Conservation (phyloP, 2,329 filamentous ascomycete species). For the Xylaria polymorpha region DNA sequence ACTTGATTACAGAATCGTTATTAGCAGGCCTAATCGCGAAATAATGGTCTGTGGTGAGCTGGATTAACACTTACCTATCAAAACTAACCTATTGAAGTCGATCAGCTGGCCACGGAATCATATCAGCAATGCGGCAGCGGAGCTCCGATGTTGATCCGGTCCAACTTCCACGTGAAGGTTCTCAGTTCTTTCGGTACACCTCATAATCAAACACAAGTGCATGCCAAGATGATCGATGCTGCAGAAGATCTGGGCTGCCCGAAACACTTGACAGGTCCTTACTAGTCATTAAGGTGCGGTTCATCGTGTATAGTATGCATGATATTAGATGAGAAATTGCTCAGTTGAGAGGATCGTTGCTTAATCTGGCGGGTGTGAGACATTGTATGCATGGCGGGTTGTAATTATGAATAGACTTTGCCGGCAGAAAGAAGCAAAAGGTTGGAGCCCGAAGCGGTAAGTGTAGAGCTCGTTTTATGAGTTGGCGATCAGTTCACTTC, state of each 20-base stretch:
- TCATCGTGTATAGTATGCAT: no score
- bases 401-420: neutral
- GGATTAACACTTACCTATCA: neutral
- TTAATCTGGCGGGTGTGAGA: neutral
- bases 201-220: neutral
- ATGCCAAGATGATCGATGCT: slow-evolving; percentile 1
- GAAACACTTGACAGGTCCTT: neutral
- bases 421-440: neutral
- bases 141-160: neutral
- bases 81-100: neutral
- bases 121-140: neutral
- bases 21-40: neutral
- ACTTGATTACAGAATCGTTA: neutral
- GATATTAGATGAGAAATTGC: neutral
- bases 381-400: neutral
- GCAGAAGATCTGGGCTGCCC: neutral
- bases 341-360: neutral
- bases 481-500: neutral
- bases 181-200: neutral
- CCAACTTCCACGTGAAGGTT: neutral
- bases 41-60: neutral
- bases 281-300: neutral
- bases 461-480: neutral
- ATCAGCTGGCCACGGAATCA: neutral
- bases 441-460: neutral